Evolutionary conservation across 1,284 basidiomycete genomes (phyloP), one percentile per base, ranked within the genome.

Genomic region (Sporisorium graminicola): DNA sequence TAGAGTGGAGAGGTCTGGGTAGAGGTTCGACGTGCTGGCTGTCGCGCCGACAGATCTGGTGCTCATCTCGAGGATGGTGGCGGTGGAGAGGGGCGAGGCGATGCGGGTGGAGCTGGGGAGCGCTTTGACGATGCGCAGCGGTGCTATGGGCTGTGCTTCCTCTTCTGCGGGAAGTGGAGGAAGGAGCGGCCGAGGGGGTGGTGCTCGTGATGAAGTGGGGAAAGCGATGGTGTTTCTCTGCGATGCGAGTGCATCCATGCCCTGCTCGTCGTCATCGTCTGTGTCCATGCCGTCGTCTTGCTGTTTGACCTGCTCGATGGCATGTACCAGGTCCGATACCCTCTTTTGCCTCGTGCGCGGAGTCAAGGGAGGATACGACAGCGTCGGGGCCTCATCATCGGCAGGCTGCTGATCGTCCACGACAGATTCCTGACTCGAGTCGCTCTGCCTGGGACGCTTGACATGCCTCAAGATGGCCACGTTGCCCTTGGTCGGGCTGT

Each of bases 61-160:
- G 53, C 53, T 64, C 58, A 69, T 55, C 24, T 74, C 72, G 40
- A 74, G 47, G 12, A 74, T 66, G 42, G 72, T 65, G 16, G 61
- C 60, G 16, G 68, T 55, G 16, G 65, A 64, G 26, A 78, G 44
- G 18, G 74, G 57, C 24, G 73, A 66, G 9, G 72, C 59, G 55
- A 70, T 37, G 20, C 63, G 72, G 31, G n/a, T 58, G 16, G 62
- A 55, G 53, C 57, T 74, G 5, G 72, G 72, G 3, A 74, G 63
- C 16, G 66, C 72, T 44, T 78, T 80, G 69, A 78, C 63, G 65
- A 78, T 74, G 47, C 78, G 70, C 3, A 75, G 65, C 10, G 78
- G 76, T 59, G 69, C 65, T 13, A 68, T 74, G 7, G 63, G 26
- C 14, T 53, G 40, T 2, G 54, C 22, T 29, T 24, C 31, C 3